Conservation (phyloP, 2,329 filamentous ascomycete species). For the Xylaria polymorpha region DNA sequence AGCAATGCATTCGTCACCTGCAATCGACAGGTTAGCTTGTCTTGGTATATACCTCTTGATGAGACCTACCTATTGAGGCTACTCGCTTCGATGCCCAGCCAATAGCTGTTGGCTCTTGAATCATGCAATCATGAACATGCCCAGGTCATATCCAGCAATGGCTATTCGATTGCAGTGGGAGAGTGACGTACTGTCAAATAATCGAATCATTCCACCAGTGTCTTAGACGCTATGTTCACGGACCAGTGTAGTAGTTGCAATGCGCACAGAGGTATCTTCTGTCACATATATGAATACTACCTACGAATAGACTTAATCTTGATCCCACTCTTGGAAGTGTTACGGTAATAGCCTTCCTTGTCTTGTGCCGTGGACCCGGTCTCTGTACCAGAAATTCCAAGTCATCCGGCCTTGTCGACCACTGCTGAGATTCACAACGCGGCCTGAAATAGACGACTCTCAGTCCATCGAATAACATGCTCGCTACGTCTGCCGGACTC, state of each 20-base stretch:
- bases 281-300: neutral
- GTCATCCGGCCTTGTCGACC: neutral
- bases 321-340: neutral
- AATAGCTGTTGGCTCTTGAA: conserved; percentile 5
- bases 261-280: neutral
- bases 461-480: neutral
- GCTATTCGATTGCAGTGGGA: neutral
- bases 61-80: conserved; percentile 26
- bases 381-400: neutral
- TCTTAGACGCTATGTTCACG: neutral
- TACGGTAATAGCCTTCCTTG: neutral
- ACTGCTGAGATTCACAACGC: too few species aligned
- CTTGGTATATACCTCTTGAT: conserved; percentile 9
- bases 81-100: neutral
- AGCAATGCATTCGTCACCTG: conserved; percentile 1
- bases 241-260: neutral
- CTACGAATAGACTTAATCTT: neutral
- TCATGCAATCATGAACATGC: neutral
- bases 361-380: too few species aligned
- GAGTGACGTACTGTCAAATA: neutral
- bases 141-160: neutral
- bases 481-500: neutral
- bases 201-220: neutral
- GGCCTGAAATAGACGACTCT: too few species aligned
- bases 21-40: neutral